Evolutionary conservation across 305 asterid species (phyloP).

Genomic region (Salvia sclarea): DNA sequence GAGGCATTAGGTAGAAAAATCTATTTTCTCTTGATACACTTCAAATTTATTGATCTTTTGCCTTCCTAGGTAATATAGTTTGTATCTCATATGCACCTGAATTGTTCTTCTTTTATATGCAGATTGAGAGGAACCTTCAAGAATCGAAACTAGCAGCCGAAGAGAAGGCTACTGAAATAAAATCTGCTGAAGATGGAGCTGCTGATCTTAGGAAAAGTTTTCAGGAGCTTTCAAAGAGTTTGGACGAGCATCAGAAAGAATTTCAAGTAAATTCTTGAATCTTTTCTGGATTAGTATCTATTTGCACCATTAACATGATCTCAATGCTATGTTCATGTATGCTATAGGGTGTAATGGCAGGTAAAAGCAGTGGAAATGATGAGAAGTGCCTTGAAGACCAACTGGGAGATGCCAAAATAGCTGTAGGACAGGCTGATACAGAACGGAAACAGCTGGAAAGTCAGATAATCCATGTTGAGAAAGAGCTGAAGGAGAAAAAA

Average conservation of each 20-base stretch:
- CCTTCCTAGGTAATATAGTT: slow-evolving; percentile 15
- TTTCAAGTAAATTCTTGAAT: slow-evolving; percentile 59
- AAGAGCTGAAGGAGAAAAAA: slow-evolving; percentile 75
- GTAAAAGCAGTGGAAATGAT: slow-evolving; percentile 90
- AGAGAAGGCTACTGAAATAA: slow-evolving; percentile 66
- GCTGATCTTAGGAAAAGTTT: slow-evolving; percentile 63
- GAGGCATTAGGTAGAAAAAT: slow-evolving; percentile 18
- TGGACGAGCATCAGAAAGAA: slow-evolving; percentile 88
- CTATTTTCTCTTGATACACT: slow-evolving; percentile 12
- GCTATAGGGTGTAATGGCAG: slow-evolving; percentile 88
- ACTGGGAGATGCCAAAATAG: slow-evolving; percentile 85
- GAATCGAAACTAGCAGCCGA: slow-evolving; percentile 77
- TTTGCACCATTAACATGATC: slow-evolving; percentile 4
- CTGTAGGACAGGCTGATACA: slow-evolving; percentile 86
- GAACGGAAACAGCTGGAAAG: slow-evolving; percentile 93
- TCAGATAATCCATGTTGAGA: slow-evolving; percentile 75
- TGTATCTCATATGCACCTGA: slow-evolving; percentile 22
- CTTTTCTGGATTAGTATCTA: slow-evolving; percentile 7
- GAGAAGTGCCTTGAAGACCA: slow-evolving; percentile 99
- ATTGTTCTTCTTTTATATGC: slow-evolving; percentile 27
- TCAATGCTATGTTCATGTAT: slow-evolving; percentile 19
- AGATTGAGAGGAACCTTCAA: slow-evolving; percentile 69
- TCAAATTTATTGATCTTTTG: slow-evolving; percentile 11
- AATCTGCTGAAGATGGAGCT: slow-evolving; percentile 81
- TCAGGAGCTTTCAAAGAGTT: slow-evolving; percentile 72